phyloP scores from a whole-genome alignment of 768 basidiomycete species.

The Pleurotus pulmonarius region DNA sequence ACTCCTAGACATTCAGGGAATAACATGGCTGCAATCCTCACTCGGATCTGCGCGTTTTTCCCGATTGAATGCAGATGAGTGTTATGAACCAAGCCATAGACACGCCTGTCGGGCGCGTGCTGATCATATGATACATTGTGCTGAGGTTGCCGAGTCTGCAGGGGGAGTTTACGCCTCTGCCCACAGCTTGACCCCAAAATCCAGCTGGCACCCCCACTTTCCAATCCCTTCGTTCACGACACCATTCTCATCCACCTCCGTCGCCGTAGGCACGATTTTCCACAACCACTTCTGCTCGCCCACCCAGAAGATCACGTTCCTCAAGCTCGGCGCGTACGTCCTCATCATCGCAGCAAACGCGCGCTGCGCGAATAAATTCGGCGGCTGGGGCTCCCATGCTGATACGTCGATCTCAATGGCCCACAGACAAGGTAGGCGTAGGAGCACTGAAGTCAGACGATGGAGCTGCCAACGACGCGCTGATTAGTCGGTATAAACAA shows the following conservation, averaged over 20 bases:
- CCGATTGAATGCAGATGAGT: no score
- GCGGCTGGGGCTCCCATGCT: not conserved
- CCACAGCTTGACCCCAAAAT: not conserved
- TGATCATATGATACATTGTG: no score
- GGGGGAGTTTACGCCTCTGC: not conserved
- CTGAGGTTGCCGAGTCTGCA: no score
- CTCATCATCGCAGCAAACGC: not conserved
- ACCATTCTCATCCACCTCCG: not conserved
- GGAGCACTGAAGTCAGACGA: not conserved
- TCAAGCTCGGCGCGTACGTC: not conserved
- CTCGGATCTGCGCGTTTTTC: no score
- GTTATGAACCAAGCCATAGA: no score
- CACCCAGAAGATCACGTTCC: constrained; percentile 1
- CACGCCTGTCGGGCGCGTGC: no score
- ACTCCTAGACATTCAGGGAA: no score
- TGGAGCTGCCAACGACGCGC: not conserved
- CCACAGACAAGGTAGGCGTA: not conserved
- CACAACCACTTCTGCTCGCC: not conserved
- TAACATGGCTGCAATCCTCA: no score
- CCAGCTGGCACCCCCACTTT: not conserved
- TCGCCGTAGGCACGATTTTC: not conserved
- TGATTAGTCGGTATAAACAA: not conserved
- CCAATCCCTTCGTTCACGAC: not conserved
- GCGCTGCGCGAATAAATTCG: not conserved
- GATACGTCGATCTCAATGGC: not conserved